A percentile compares a stretch with the other conserved stretches of the same genome.
phyloP scores from a whole-genome alignment of 257 asterid species.

The Solanum chaucha region DNA sequence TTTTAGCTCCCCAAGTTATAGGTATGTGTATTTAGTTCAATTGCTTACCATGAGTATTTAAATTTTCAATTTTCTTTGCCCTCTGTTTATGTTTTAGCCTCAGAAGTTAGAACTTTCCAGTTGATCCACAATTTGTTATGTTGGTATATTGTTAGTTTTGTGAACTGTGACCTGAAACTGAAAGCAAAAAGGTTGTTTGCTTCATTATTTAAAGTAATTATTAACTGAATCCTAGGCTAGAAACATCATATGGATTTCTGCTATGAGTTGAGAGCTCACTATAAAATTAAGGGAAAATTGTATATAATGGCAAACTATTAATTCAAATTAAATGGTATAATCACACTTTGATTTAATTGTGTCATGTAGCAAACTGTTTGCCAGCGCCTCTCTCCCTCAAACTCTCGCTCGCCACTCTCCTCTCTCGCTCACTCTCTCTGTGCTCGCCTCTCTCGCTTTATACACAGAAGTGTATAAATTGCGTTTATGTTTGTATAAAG shows the following conservation, averaged over 20 bases:
- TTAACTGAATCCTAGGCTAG: not conserved
- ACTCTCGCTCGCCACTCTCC: too few relatives aligned
- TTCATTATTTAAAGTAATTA: not conserved
- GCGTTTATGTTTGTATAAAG: too few relatives aligned
- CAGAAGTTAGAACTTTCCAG: not conserved
- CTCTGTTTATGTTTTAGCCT: not conserved
- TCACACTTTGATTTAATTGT: too few relatives aligned
- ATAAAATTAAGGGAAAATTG: not conserved
- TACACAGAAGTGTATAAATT: too few relatives aligned
- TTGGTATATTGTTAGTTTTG: not conserved
- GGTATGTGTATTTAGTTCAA: slow-evolving; percentile 13
- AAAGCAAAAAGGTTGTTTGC: not conserved
- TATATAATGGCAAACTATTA: too few relatives aligned
- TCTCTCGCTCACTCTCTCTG: too few relatives aligned
- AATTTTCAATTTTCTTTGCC: not conserved
- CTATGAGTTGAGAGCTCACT: not conserved
- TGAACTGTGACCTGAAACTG: not conserved
- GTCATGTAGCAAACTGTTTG: too few relatives aligned
- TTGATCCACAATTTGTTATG: not conserved
- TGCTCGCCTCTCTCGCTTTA: too few relatives aligned
- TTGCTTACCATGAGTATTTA: not conserved
- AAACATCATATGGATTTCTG: not conserved
- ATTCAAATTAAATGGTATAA: too few relatives aligned
- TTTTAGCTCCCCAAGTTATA: slow-evolving; percentile 21
- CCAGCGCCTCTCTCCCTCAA: too few relatives aligned